Evolutionary conservation across 148 eudicot species (phyloP), one percentile per base, ranked within the genome.

Genomic region (Spergularia marina): DNA sequence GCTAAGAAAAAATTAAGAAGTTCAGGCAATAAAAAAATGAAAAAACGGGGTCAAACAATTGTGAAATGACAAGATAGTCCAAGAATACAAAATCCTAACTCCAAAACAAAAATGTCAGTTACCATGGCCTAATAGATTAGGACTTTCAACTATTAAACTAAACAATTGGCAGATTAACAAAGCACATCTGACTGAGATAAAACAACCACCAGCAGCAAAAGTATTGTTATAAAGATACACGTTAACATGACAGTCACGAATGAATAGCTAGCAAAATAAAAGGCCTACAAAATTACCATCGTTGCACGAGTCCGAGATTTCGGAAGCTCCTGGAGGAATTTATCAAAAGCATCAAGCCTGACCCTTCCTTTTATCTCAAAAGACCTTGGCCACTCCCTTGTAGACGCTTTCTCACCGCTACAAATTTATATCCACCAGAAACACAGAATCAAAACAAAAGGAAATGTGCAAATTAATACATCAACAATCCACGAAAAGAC

Each of bases 341-440:
- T 92, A 74, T 92, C 96, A 84, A 95, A 95, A 9, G 96, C 92
- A 80, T 92, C 98, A 44, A 90, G 84, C 82, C 89, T 89, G 16
- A 95, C 98, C 77, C 97, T 84, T 16, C 98, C 98, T 79, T 92
- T 95, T 72, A 95, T 88, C 77, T 92, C 98, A 59, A 95, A 84
- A 58, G 80, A 84, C 40, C 68, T 66, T 2, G 94, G 91, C 98
- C 98, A 95, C 66, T 92, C 96, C 71, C 82, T 89, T 30, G 91
- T 86, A 20, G 81, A 75, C 7, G 96, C 86, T 68, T 86, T 89
- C 76, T 95, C 97, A 69, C 98, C 98, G 74, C 98, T 95, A 92
- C 21, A 75, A 79, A n/a, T 12, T 60, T 25, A 14, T 68, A 77
- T 40, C 44, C 17, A 78, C 63, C 54, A 73, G 10, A 58, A 36